Evolutionary conservation across 164 flowering plant species (phyloP), one percentile per base, ranked within the genome.

Genomic region (Umbilicus rupestris): DNA sequence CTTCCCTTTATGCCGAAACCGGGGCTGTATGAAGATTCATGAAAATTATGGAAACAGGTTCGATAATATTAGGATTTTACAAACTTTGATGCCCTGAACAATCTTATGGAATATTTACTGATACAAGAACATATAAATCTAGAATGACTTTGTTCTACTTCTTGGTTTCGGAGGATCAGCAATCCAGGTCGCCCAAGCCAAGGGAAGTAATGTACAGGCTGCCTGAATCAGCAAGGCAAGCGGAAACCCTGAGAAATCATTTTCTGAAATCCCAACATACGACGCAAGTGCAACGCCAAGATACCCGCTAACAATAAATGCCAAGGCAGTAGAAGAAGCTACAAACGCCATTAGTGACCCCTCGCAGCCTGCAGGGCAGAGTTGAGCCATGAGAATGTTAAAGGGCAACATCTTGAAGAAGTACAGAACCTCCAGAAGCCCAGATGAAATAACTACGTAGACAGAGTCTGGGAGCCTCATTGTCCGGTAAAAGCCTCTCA

Each of bases 331-430:
- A 9, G 92, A 81, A 9, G 99, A 92, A 86, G 86, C 88, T 16
- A 89, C 81, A 74, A 95, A 86, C 1, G 99, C 97, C 96, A 95
- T 92, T 1, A 95, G 55, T 63, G 99, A 95, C 9, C 97, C 96
- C 71, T 89, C 97, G 65, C 95, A 89, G 3, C 97, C 98, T 0
- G 75, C 79, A 4, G 97, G 98, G 62, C 95, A 87, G 15, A 86
- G 84, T 75, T 83, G 76, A 3, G 90, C 94, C 62, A 87, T 75
- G 22, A 87, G 68, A n/a, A 92, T 83, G 44, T 74, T 85, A 66
- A 88, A 87, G 0, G 99, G 99, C 10, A 92, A 85, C 37, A 88
- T 80, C 87, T 95, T 95, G 68, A 87, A 87, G 65, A 77, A 79
- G 76, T 75, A 79, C 15, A 90, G 66, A 57, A 85, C 92, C 77